Conservation (phyloP, 2,329 filamentous ascomycete genomes). For the Epichloe bromicola region DNA sequence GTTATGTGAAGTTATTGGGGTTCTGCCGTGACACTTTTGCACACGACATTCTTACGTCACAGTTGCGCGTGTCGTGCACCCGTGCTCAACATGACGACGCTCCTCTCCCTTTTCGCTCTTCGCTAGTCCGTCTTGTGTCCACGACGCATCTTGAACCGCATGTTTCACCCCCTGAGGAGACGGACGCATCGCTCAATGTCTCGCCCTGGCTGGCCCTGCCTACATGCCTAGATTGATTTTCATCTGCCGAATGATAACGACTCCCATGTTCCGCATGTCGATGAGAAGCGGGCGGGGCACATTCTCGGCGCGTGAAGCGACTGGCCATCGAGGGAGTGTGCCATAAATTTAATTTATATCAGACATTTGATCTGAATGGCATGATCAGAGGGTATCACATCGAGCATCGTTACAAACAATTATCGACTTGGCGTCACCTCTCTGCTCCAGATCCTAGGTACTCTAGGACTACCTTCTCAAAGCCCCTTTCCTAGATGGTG, state of each 20-base stretch:
- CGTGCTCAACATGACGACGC: not conserved
- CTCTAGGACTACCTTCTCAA: too few relatives aligned
- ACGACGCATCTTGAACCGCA: not conserved
- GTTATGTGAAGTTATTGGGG: not conserved
- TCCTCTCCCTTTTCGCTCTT: not conserved
- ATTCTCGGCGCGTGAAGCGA: too few relatives aligned
- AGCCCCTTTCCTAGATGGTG: too few relatives aligned
- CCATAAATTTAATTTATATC: too few relatives aligned
- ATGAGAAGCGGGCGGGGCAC: too few relatives aligned
- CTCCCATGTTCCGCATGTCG: too few relatives aligned
- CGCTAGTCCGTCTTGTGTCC: not conserved
- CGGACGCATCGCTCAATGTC: not conserved
- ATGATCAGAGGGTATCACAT: too few relatives aligned
- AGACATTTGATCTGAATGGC: too few relatives aligned
- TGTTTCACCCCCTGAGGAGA: not conserved
- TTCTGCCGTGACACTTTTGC: not conserved
- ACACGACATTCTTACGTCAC: conserved; percentile 4
- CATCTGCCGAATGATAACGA: not conserved
- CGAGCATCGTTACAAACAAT: too few relatives aligned
- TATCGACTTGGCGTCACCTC: too few relatives aligned
- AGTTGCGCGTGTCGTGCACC: not conserved
- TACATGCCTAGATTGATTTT: not conserved
- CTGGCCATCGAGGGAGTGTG: too few relatives aligned
- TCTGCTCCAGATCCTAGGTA: too few relatives aligned
- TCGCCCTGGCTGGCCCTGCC: not conserved